Conservation (phyloP, 805 yeast genomes). For the Saccharomycopsis sp. region DNA sequence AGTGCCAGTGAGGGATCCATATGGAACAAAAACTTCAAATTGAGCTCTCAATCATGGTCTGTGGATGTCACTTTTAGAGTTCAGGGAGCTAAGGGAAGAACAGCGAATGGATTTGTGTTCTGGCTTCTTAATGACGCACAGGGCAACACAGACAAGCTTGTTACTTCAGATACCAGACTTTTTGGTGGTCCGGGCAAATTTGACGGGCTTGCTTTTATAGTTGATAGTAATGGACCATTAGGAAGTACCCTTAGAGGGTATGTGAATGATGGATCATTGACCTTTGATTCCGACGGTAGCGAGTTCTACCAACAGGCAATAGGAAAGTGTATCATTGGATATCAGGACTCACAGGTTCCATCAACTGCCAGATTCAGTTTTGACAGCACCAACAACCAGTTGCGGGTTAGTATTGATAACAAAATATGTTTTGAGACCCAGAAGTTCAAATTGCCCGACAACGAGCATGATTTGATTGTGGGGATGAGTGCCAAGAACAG, state of each 20-base stretch:
- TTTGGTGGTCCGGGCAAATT: conserved; percentile 52
- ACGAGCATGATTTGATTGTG: conserved; percentile 34
- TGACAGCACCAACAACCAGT: conserved; percentile 32
- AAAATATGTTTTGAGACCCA: conserved; percentile 63
- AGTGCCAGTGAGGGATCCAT: conserved; percentile 34
- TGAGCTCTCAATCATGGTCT: conserved; percentile 41
- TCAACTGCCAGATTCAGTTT: conserved; percentile 60
- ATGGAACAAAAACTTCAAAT: conserved; percentile 34
- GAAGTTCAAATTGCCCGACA: conserved; percentile 39
- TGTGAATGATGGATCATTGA: conserved; percentile 50
- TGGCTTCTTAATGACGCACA: conserved; percentile 40
- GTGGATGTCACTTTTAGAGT: conserved; percentile 60
- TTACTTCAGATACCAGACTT: conserved; percentile 28
- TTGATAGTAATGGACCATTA: conserved; percentile 44
- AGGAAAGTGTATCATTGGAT: conserved; percentile 52
- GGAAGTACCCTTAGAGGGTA: conserved; percentile 52
- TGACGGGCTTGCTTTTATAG: conserved; percentile 58
- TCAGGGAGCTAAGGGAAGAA: conserved; percentile 42
- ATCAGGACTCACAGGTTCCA: conserved; percentile 67
- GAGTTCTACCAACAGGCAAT: conserved; percentile 33
- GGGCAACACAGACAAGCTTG: conserved; percentile 22
- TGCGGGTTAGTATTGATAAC: conserved; percentile 69
- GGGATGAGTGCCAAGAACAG: conserved; percentile 50
- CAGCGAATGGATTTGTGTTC: conserved; percentile 52
- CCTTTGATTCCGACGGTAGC: conserved; percentile 26